These are phyloP conservation scores for Kwoniella mangroviensis DNA, from an alignment of 768 basidiomycete genomes.

Conservation along the genomic window DNA sequence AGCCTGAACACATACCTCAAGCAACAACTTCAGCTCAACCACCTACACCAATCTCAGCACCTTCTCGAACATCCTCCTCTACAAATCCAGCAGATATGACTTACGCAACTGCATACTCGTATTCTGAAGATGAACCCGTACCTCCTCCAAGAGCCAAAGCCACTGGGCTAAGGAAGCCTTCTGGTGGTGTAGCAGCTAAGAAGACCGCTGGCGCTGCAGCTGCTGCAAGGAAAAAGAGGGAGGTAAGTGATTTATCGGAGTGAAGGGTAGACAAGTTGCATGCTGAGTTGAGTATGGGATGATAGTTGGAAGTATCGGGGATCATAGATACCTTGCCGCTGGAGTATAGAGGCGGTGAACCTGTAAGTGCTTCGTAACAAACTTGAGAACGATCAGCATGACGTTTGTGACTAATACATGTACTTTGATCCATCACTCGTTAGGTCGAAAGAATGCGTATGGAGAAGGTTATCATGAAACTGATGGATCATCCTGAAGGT, in stretches of 20 bases:
- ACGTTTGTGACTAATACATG: too few relatives aligned
- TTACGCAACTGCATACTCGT: conserved; percentile 51
- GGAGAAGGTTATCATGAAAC: conserved; percentile 75
- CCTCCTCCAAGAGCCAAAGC: conserved; percentile 54
- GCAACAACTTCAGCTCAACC: conserved; percentile 4
- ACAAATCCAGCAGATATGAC: conserved; percentile 48
- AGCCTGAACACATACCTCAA: conserved; percentile 12
- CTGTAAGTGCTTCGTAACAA: conserved; percentile 63
- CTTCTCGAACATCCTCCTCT: conserved; percentile 12
- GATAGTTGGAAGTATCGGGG: conserved; percentile 63
- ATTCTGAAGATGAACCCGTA: conserved; percentile 33
- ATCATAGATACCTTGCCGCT: conserved; percentile 78
- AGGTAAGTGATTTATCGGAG: conserved; percentile 60
- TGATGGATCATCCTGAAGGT: conserved; percentile 71
- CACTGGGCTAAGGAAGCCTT: conserved; percentile 55
- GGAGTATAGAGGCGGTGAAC: conserved; percentile 87
- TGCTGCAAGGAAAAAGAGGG: conserved; percentile 83
- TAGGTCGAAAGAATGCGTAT: conserved; percentile 42
- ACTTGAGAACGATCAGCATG: not conserved
- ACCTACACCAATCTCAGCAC: conserved; percentile 7
- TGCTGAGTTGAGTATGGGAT: conserved; percentile 8
- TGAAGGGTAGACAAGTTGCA: not conserved
- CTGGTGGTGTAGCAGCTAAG: conserved; percentile 60
- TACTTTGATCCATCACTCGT: too few relatives aligned
- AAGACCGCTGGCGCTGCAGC: conserved; percentile 67